Evolutionary conservation across 108 stramenopile genomes (phyloP), one percentile per base, ranked within the genome.

Genomic region (Cylindrotheca closterium): DNA sequence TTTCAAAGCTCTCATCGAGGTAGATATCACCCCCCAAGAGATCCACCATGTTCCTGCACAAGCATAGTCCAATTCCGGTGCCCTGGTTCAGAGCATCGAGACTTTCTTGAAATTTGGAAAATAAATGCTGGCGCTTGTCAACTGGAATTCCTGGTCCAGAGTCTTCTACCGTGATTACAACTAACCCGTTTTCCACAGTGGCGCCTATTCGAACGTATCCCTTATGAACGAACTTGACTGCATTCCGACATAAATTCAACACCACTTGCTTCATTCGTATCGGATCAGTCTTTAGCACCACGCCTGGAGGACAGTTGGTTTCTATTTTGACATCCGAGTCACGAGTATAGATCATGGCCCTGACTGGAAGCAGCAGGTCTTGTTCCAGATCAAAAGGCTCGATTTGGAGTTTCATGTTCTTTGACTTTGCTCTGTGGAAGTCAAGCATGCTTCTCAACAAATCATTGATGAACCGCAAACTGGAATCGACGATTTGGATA

Each of bases 231-330:
- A 84, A 80, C 51, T 80, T 80, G 23, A 59, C 51, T 47, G 68
- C 58, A 33, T 80, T 84, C 26, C 77, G 42, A 0, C 62, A 73
- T 31, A 84, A 51, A 52, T 84, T 84, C 46, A 84, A 54, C 29
- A 80, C 47, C 3, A 84, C 60, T 72, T 84, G 83, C 47, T 80
- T 84, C 25, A 84, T 55, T 23, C 83, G 63, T 32, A 84, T 45
- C 2, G 53, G 53, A 65, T 84, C 83, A 15, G 83, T 62, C 68
- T 67, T 56, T n/a, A 81, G 58, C 2, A 71, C 30, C 15, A 81
- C 12, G 37, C 71, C 56, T 24, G 57, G 27, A 7, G 79, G 73
- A 62, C 79, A 84, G 19, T 78, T 70, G 31, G 65, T 51, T 5
- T 58, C 15, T 17, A 79, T 50, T 53, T 54, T 58, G 21, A 64